phyloP scores from a whole-genome alignment of 2,329 filamentous ascomycete genomes.

The Aspergillus ustus region DNA sequence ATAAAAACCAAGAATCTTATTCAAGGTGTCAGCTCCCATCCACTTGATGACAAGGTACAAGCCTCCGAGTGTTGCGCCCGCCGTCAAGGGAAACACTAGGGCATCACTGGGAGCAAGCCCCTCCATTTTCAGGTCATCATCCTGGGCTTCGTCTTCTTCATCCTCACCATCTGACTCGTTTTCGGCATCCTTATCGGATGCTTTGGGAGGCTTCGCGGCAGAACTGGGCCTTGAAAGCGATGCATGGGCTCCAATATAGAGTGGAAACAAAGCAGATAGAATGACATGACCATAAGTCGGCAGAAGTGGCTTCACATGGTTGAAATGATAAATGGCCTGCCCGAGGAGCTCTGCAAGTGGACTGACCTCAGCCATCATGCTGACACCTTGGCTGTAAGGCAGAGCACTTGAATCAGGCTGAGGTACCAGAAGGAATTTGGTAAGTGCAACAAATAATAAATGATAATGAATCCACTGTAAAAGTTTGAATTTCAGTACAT shows the following conservation, averaged over 20 bases:
- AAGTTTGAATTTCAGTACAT: neutral
- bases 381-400: slow-evolving; percentile 2
- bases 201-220: slow-evolving; percentile 65
- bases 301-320: slow-evolving; percentile 50
- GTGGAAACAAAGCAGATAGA: slow-evolving; percentile 75
- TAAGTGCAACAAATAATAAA: neutral
- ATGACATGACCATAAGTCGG: slow-evolving; percentile 66
- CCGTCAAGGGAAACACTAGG: slow-evolving; percentile 80
- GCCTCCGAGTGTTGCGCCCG: slow-evolving; percentile 70
- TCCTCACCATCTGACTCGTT: slow-evolving; percentile 43
- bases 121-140: slow-evolving; percentile 64
- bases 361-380: slow-evolving; percentile 39
- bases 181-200: slow-evolving; percentile 15
- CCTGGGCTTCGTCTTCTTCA: slow-evolving; percentile 58
- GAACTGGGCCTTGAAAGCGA: slow-evolving; percentile 82
- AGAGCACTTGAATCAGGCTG: neutral
- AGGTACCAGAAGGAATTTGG: neutral
- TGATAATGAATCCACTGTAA: neutral
- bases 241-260: slow-evolving; percentile 84
- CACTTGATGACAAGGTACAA: slow-evolving; percentile 90
- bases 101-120: slow-evolving; percentile 78
- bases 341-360: slow-evolving; percentile 46
- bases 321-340: slow-evolving; percentile 50
- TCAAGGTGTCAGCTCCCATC: slow-evolving; percentile 78
- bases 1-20: slow-evolving; percentile 81